Conservation (phyloP, 441 rosid species). For the Populus hybrid region DNA sequence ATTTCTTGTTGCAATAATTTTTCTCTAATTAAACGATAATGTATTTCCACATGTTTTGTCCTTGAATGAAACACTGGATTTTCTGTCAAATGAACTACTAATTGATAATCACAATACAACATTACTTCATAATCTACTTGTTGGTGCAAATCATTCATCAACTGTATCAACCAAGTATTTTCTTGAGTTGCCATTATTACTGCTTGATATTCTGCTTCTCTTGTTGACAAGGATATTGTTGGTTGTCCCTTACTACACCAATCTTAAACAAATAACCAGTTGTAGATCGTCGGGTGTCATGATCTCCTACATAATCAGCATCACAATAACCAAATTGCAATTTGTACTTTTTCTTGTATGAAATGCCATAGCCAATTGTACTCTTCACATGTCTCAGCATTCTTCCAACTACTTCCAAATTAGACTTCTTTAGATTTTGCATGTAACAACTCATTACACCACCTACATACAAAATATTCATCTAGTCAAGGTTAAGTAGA, state of each 20-base stretch:
- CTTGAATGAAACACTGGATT: neutral
- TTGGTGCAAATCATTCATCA: neutral
- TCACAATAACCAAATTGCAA: neutral
- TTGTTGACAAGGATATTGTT: neutral
- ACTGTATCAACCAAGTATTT: neutral
- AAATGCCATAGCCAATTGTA: neutral
- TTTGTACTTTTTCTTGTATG: neutral
- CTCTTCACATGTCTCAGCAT: neutral
- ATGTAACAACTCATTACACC: neutral
- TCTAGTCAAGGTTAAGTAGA: neutral
- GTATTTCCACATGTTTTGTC: neutral
- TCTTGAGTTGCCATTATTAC: no score
- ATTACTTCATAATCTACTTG: neutral
- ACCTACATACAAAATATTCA: no score
- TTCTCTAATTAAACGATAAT: neutral
- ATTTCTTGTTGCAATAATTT: neutral
- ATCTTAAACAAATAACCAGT: no score
- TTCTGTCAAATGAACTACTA: neutral
- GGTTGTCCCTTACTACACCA: neutral
- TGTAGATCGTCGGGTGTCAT: neutral
- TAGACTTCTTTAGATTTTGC: neutral
- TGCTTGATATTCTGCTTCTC: neutral
- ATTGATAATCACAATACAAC: neutral
- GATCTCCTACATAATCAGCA: neutral
- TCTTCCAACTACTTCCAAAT: neutral